Base-by-base conservation (phyloP, 805 yeast genomes). In the Starmerella kuoi region DNA sequence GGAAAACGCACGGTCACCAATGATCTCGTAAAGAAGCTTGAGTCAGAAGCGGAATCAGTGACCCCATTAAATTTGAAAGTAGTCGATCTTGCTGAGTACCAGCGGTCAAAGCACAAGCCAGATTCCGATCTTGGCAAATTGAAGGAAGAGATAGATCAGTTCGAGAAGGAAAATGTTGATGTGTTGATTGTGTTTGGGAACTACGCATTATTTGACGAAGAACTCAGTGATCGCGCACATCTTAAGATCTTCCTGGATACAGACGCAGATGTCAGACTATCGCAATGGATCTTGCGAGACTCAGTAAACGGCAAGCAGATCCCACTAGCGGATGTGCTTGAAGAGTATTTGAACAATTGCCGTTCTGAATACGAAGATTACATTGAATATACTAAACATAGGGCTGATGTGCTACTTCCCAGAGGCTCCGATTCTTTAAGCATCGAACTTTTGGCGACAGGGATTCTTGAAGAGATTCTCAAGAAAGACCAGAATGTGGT, bases 211-310 rank as follows among this genome's bases (percentile, higher is more conserved):
- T 80, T 74, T 55, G 78, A 83, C 56, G 61, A 63, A 35, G 64
- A 64, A 17, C 59, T 87, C 9, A 61, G 81, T 27, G 63, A 64
- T 9, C 47, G 70, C 54, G 77, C 87, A 0, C 66, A 74, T 1
- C 65, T 86, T 49, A 79, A 75, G 55, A 74, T 87, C 2, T 87
- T 79, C 52, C 68, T 87, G 14, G 91, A 83, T 50, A 72, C 85
- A 47, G 96, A 87, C 60, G 76, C 88, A 1, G 97, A 87, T 59
- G 75, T 80, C 4, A 63, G 95, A 41, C 63, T 87, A 31, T 77
- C 84, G n/a, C 71, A 94, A 49, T 75, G 91, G 80, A 78, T 63
- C 20, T 40, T 55, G 38, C 52, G 63, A 15, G 68, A 63, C 19
- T 38, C 60, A 3, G 51, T 46, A 8, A 47, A 47, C 23, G 37